Evolutionary conservation across 129 eudicot species (phyloP).

Genomic region (Rutidosis leptorrhynchoides): DNA sequence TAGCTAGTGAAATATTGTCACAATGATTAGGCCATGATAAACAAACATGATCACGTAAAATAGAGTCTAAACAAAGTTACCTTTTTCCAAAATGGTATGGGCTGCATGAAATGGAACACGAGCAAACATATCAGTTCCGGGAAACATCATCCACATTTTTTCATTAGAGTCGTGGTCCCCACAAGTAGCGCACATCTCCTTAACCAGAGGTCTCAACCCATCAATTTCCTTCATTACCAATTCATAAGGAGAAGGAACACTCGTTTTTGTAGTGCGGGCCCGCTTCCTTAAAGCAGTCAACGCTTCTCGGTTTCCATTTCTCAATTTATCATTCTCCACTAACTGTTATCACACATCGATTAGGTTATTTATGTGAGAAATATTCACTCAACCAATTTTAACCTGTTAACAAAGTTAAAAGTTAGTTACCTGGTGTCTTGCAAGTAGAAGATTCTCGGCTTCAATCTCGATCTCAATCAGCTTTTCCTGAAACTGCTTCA

Average conservation of each 20-base stretch:
- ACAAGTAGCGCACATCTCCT: conserved; percentile 79
- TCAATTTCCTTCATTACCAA: conserved; percentile 69
- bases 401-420: too few relatives aligned
- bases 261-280: conserved; percentile 72
- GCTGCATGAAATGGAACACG: conserved; percentile 83
- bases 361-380: not conserved
- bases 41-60: conserved; percentile 1
- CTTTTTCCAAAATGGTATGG: conserved; percentile 73
- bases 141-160: conserved; percentile 66
- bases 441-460: conserved; percentile 72
- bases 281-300: conserved; percentile 77
- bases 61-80: conserved; percentile 30
- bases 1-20: not conserved
- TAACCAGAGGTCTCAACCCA: conserved; percentile 59
- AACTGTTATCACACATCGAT: conserved; percentile 34
- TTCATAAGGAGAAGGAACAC: conserved; percentile 83
- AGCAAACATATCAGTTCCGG: conserved; percentile 76
- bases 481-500: conserved; percentile 59
- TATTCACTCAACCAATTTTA: not conserved
- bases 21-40: not conserved
- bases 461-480: conserved; percentile 66
- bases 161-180: conserved; percentile 78
- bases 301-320: conserved; percentile 92
- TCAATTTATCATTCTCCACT: conserved; percentile 73
- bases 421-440: conserved; percentile 80